A percentile compares a stretch with the other conserved stretches of the same genome.
Conservation (phyloP, 2,329 filamentous ascomycete species). For the Colletotrichum eremochloae region DNA sequence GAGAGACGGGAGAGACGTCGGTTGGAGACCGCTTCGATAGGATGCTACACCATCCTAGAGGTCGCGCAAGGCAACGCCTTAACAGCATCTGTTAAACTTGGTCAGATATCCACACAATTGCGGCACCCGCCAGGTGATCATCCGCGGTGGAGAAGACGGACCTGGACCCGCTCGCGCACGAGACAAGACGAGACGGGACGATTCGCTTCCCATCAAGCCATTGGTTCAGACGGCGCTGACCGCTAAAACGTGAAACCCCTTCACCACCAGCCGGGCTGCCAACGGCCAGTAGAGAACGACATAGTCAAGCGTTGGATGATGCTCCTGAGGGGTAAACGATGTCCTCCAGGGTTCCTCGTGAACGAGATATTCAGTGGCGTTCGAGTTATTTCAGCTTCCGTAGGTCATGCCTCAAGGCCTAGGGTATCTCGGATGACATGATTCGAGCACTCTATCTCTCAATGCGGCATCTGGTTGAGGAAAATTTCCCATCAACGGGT, state of each 20-base stretch:
- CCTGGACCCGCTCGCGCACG: conserved; percentile 35
- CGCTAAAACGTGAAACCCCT: conserved; percentile 42
- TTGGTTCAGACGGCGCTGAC: conserved; percentile 40
- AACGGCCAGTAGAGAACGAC: conserved; percentile 31
- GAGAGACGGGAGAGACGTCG: background rate
- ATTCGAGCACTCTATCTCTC: conserved; percentile 28
- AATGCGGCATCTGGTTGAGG: conserved; percentile 17
- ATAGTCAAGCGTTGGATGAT: background rate
- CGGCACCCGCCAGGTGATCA: conserved; percentile 43
- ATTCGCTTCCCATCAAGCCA: conserved; percentile 30
- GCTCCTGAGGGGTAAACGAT: conserved; percentile 25
- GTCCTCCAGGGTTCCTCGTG: background rate
- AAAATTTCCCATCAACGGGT: conserved; percentile 20
- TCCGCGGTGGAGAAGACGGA: conserved; percentile 41
- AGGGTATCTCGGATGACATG: conserved; percentile 32
- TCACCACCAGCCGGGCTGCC: conserved; percentile 30
- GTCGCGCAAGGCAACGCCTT: conserved; percentile 34
- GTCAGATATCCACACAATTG: conserved; percentile 23
- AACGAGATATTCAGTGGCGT: background rate
- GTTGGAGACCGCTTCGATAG: background rate
- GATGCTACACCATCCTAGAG: conserved; percentile 20
- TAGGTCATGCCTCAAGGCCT: conserved; percentile 18
- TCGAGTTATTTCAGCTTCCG: background rate
- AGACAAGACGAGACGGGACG: conserved; percentile 38
- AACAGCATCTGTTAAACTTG: conserved; percentile 29